Evolutionary conservation across 257 asterid genomes (phyloP).

Genomic region (Salvia rosmarinus): DNA sequence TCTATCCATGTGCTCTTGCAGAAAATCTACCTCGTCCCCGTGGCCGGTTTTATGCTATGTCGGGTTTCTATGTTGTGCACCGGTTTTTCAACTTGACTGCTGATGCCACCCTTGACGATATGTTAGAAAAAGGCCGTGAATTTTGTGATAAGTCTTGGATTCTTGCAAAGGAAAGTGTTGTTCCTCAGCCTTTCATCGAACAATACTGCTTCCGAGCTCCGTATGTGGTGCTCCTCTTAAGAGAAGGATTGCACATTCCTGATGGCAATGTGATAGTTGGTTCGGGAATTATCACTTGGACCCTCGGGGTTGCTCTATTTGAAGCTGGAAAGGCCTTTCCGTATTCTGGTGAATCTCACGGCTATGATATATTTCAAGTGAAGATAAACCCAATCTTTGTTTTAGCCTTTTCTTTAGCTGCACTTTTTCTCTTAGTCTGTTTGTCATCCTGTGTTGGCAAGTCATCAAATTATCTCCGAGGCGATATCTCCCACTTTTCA

Average conservation of each 20-base stretch:
- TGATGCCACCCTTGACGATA: slow-evolving; percentile 66
- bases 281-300: slow-evolving; percentile 96
- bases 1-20: slow-evolving; percentile 83
- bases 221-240: slow-evolving; percentile 69
- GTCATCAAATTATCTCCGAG: slow-evolving; percentile 59
- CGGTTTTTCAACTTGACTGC: slow-evolving; percentile 71
- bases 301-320: slow-evolving; percentile 87
- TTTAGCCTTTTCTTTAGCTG: slow-evolving; percentile 50
- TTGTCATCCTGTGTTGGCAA: slow-evolving; percentile 50
- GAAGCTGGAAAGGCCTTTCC: slow-evolving; percentile 88
- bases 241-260: slow-evolving; percentile 89
- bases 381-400: slow-evolving; percentile 57
- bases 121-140: slow-evolving; percentile 71
- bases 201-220: slow-evolving; percentile 98
- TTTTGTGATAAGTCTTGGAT: slow-evolving; percentile 80
- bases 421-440: slow-evolving; percentile 58
- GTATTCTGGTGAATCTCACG: slow-evolving; percentile 41
- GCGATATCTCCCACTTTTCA: slow-evolving; percentile 69
- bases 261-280: slow-evolving; percentile 69
- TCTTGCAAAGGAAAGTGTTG: slow-evolving; percentile 73
- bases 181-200: slow-evolving; percentile 93
- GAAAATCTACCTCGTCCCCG: slow-evolving; percentile 71
- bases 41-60: slow-evolving; percentile 87
- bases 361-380: slow-evolving; percentile 52
- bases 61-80: slow-evolving; percentile 90